These are phyloP conservation scores for Chrysosporium keratinophilum DNA, from an alignment of 2,329 filamentous ascomycete species.

Conservation along the genomic window DNA sequence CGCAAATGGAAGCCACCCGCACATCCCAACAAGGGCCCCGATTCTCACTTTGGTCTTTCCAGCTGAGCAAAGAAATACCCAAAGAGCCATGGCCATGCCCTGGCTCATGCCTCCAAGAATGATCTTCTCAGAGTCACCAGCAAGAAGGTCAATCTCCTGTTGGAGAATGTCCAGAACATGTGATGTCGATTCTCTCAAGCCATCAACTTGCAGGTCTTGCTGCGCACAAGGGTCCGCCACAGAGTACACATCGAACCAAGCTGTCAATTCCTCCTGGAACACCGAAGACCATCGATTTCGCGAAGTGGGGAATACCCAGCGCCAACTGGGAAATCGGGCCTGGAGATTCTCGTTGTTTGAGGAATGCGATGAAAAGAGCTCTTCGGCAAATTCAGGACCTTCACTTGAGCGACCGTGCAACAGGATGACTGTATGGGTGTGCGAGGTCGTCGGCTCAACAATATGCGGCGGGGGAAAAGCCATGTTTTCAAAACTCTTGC, in stretches of 20 bases:
- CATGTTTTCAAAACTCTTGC: background rate
- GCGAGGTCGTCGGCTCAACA: constrained; percentile 12
- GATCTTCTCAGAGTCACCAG: constrained; percentile 22
- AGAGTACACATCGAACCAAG: constrained; percentile 43
- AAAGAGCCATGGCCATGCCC: constrained; percentile 38
- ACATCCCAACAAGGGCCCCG: constrained; percentile 41
- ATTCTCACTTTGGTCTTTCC: constrained; percentile 21
- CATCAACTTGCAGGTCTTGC: constrained; percentile 31
- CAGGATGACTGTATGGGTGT: constrained; percentile 20
- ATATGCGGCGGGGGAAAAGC: constrained; percentile 17
- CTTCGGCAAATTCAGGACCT: constrained; percentile 39
- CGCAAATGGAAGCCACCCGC: constrained; percentile 45
- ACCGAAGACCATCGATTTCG: constrained; percentile 30
- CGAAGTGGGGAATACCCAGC: constrained; percentile 42
- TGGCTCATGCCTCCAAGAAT: constrained; percentile 42
- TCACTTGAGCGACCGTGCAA: constrained; percentile 42
- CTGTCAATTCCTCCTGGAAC: constrained; percentile 39
- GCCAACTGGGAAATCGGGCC: constrained; percentile 24
- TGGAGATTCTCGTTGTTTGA: constrained; percentile 28
- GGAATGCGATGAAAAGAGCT: constrained; percentile 33
- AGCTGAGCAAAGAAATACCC: constrained; percentile 28
- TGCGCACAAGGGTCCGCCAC: constrained; percentile 28
- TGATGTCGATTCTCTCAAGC: constrained; percentile 32
- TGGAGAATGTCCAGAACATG: constrained; percentile 31
- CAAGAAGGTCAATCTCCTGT: constrained; percentile 28